Base-by-base conservation (phyloP, 768 basidiomycete genomes). In the Boletus sp. region DNA sequence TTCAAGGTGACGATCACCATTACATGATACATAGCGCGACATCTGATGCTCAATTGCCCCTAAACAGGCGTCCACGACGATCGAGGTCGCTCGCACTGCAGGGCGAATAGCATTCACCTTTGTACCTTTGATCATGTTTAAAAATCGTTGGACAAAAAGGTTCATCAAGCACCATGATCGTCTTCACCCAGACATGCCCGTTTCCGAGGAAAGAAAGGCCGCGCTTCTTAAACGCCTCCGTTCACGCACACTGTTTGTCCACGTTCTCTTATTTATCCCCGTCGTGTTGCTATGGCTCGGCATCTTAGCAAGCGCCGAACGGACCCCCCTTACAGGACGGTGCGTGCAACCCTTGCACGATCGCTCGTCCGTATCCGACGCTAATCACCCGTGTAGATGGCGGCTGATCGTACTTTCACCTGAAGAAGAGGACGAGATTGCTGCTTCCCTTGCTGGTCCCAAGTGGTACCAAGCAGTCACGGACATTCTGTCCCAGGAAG, bases 381-480 rank as follows among this genome's bases (percentile, higher is more conserved):
- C 54, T 60, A 7, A 60, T 53, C 27, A 50, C n/a, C 7, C 29
- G 29, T 58, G 10, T 34, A 92, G 93, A 64, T 90, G 88, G 87
- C 81, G 94, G 50, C 70, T 93, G 61, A 95, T 97, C 56, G 76
- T 95, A 9, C 79, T 97, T 15, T 93, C 92, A 4, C 93, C 94
- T 2, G 89, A 93, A 60, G 94, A 97, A 72, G 94, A 98, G 66
- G 91, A 94, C 49, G 84, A 84, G 30, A 90, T 98, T 39, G 84
- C 92, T n/a, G 71, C 75, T 4, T 87, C 90, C 64, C 81, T 98
- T 10, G 83, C 84, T 19, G 94, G 92, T 15, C 73, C 82, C 21
- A 92, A 91, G 43, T 98, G 94, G 94, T 92, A 88, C 70, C 75
- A 79, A 56, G 87, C 91, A 35, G 88, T 98, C 19, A 79, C 81